Conservation (phyloP, 1,284 basidiomycete species). For the Boletus mariae region DNA sequence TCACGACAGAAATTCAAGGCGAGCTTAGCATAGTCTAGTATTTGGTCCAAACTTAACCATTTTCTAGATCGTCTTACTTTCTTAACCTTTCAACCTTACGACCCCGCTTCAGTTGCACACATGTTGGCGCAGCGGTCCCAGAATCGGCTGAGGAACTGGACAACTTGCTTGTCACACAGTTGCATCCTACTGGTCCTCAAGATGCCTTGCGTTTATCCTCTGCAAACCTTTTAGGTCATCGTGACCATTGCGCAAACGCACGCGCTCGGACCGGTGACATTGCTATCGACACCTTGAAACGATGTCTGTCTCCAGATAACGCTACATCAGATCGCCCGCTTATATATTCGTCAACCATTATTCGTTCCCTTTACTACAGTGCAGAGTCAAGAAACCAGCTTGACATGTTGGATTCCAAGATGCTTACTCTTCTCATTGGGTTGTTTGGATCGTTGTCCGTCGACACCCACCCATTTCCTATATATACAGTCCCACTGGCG, state of each 20-base stretch:
- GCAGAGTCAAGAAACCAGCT: conserved; percentile 28
- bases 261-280: neutral
- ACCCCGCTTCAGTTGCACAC: neutral
- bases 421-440: conserved; percentile 37
- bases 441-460: conserved; percentile 45
- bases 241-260: neutral
- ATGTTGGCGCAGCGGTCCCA: neutral
- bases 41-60: neutral
- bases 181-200: neutral
- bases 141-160: neutral
- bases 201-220: neutral
- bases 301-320: conserved; percentile 29
- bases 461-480: conserved; percentile 13
- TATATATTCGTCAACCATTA: conserved; percentile 25
- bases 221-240: neutral
- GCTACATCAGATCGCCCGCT: conserved; percentile 17
- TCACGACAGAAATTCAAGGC: conserved; percentile 21
- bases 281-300: conserved; percentile 27
- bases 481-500: conserved; percentile 28
- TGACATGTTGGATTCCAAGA: conserved; percentile 26
- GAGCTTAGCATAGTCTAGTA: neutral
- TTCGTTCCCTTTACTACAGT: conserved; percentile 37
- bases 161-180: neutral
- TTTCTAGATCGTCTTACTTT: conserved; percentile 7
- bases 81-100: conserved; percentile 2